A percentile compares a stretch with the other conserved stretches of the same genome.
These are phyloP conservation scores for Lentinus tigrinus DNA, from an alignment of 768 basidiomycete species.

Conservation along the genomic window DNA sequence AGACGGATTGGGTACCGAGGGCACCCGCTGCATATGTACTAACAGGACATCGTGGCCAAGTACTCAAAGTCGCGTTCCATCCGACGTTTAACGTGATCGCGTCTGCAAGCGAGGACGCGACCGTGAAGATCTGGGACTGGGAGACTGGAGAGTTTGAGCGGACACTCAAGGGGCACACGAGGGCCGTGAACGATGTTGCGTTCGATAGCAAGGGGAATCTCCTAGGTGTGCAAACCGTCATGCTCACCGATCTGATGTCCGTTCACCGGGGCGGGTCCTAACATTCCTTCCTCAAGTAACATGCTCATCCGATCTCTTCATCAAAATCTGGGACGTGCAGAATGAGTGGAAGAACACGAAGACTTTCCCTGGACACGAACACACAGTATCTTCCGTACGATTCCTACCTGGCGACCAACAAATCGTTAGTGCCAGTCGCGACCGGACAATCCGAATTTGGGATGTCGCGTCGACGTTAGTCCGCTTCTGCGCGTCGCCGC, in stretches of 20 bases:
- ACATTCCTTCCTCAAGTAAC: constrained; percentile 62
- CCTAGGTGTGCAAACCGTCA: constrained; percentile 40
- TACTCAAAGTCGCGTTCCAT: constrained; percentile 49
- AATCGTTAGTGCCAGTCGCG: constrained; percentile 54
- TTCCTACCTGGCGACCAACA: constrained; percentile 53
- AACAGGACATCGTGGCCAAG: constrained; percentile 41
- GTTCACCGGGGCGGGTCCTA: constrained; percentile 19
- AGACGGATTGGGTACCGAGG: constrained; percentile 86
- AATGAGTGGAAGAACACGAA: constrained; percentile 56
- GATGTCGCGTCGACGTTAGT: constrained; percentile 53
- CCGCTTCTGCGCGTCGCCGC: background rate
- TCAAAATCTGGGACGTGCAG: constrained; percentile 56
- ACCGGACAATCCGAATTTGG: constrained; percentile 55
- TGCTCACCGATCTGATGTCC: constrained; percentile 58
- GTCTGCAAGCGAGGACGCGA: constrained; percentile 55
- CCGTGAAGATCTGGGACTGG: constrained; percentile 63
- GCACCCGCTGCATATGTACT: constrained; percentile 80
- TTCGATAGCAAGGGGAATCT: constrained; percentile 52
- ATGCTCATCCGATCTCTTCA: constrained; percentile 53
- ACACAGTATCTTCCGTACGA: constrained; percentile 52
- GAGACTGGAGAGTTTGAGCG: constrained; percentile 59
- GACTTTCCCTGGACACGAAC: constrained; percentile 59
- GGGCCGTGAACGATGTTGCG: constrained; percentile 55
- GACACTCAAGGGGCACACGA: constrained; percentile 61
- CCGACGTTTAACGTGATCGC: constrained; percentile 51